A percentile compares a stretch with the other conserved stretches of the same genome.
phyloP scores from a whole-genome alignment of 1,284 basidiomycete genomes.

The Flammula alnicola region DNA sequence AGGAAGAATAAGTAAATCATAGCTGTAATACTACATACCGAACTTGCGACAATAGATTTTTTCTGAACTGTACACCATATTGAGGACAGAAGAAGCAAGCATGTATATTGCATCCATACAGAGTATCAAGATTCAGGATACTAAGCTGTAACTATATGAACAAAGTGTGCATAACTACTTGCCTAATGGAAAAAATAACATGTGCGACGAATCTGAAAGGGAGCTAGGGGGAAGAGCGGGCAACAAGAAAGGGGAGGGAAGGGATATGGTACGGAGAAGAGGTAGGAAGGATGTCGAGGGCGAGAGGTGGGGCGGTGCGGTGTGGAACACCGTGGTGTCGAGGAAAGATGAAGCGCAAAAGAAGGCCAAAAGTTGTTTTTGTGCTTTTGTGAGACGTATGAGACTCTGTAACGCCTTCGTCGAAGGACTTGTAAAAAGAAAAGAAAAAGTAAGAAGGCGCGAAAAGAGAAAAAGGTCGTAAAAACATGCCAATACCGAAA shows the following conservation, averaged over 20 bases:
- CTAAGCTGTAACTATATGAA: conserved; percentile 24
- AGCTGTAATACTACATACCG: conserved; percentile 7
- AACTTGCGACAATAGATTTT: conserved; percentile 6
- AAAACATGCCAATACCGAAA: conserved; percentile 19
- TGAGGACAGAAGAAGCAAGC: conserved; percentile 10
- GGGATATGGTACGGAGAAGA: conserved; percentile 17
- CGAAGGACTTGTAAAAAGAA: conserved; percentile 22
- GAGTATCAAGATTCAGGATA: conserved; percentile 21
- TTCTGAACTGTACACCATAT: neutral
- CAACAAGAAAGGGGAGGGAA: conserved; percentile 11
- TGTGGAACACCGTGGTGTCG: conserved; percentile 13
- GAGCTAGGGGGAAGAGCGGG: conserved; percentile 9
- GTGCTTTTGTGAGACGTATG: conserved; percentile 44
- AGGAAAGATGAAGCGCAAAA: conserved; percentile 36
- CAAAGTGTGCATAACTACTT: conserved; percentile 46
- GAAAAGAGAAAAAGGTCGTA: conserved; percentile 11
- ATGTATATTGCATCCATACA: conserved; percentile 36
- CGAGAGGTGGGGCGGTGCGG: conserved; percentile 2
- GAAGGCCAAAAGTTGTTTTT: conserved; percentile 47
- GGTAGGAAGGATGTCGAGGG: conserved; percentile 8
- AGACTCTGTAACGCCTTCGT: conserved; percentile 24
- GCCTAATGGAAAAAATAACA: conserved; percentile 37
- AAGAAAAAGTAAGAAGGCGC: conserved; percentile 8
- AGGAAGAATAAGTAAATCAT: conserved; percentile 5
- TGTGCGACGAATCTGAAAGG: conserved; percentile 24